A percentile compares a stretch with the other conserved stretches of the same genome.
Conservation (phyloP, 306 rosid species). For the Rubus parviflorus region DNA sequence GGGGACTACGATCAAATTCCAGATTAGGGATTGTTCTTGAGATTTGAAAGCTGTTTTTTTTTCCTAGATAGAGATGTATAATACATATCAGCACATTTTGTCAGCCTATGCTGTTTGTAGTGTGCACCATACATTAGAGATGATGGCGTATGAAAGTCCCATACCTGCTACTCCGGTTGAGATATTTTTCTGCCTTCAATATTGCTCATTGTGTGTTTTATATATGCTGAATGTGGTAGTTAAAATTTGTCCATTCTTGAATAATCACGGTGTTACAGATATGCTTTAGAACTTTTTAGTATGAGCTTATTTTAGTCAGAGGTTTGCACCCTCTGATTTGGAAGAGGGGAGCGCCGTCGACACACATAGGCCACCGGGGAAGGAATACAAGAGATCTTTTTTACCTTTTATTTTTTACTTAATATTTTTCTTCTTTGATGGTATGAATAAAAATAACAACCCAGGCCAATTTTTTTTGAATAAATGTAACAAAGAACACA, state of each 20-base stretch:
- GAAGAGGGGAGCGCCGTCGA: background rate
- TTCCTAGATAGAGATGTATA: conserved; percentile 58
- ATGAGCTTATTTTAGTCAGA: background rate
- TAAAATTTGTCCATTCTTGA: background rate
- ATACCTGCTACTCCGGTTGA: background rate
- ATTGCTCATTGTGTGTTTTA: background rate
- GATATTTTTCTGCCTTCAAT: background rate
- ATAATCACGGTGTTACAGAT: background rate
- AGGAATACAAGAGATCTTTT: background rate
- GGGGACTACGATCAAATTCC: conserved; percentile 81
- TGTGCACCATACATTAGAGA: conserved; percentile 54
- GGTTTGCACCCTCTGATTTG: background rate
- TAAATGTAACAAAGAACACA: too few relatives aligned
- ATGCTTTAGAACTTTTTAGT: background rate
- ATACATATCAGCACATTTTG: conserved; percentile 50
- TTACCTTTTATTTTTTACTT: background rate
- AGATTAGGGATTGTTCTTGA: conserved; percentile 44
- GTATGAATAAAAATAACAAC: background rate
- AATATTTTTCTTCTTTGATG: background rate
- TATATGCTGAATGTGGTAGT: background rate
- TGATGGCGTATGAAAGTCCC: conserved; percentile 30
- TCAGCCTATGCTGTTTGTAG: conserved; percentile 53
- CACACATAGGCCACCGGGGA: background rate
- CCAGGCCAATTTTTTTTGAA: too few relatives aligned
- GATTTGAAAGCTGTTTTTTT: conserved; percentile 25